Conservation (phyloP, 148 eudicot genomes). For the Chenopodium formosanum region DNA sequence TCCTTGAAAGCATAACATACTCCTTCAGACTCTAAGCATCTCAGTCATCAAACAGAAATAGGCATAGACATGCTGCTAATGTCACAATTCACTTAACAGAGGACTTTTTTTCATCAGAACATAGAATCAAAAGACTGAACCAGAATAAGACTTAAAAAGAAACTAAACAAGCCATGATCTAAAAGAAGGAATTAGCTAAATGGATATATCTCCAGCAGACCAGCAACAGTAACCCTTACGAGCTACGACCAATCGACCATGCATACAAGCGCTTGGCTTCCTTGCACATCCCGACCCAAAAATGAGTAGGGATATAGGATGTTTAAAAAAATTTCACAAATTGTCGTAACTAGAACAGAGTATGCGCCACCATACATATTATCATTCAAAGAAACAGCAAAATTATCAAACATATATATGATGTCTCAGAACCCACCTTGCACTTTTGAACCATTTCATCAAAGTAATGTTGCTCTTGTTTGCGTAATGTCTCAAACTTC, state of each 20-base stretch:
- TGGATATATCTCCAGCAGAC: not conserved
- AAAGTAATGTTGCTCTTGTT: slow-evolving; percentile 88
- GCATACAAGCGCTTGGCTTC: not conserved
- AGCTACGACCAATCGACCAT: not conserved
- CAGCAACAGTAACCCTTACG: not conserved
- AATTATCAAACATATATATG: not conserved
- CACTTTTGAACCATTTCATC: slow-evolving; percentile 96
- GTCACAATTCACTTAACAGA: not conserved
- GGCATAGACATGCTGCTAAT: not conserved
- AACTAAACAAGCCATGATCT: not conserved
- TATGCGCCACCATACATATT: not conserved
- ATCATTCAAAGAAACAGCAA: not conserved
- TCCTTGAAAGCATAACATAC: not conserved
- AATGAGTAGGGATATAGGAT: not conserved
- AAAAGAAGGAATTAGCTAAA: not conserved
- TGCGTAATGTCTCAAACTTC: slow-evolving; percentile 83
- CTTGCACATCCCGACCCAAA: not conserved
- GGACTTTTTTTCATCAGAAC: not conserved
- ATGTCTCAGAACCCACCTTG: slow-evolving; percentile 51
- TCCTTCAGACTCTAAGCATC: not conserved
- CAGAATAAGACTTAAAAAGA: not conserved
- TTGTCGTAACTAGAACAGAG: not conserved
- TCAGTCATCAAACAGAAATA: not conserved
- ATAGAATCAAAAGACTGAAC: not conserved
- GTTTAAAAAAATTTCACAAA: not conserved